These are phyloP conservation scores for Fusarium albosuccineum DNA, from an alignment of 2,329 filamentous ascomycete species.

Conservation along the genomic window DNA sequence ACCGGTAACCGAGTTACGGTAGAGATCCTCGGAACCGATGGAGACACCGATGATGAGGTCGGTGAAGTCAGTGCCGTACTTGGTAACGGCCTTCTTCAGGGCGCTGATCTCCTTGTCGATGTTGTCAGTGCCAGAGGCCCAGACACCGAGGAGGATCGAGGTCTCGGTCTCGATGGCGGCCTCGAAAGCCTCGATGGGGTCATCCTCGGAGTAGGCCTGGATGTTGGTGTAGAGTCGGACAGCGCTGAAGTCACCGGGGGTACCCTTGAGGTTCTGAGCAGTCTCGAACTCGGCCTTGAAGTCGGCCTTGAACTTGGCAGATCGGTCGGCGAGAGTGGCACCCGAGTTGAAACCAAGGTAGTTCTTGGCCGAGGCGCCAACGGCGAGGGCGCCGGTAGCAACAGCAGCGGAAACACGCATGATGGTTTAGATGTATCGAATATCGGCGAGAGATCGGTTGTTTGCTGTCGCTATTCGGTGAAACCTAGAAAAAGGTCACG, in stretches of 20 bases:
- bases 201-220: constrained; percentile 73
- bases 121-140: constrained; percentile 67
- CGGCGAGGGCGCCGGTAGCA: constrained; percentile 55
- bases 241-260: constrained; percentile 68
- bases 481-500: constrained; percentile 34
- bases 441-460: constrained; percentile 22
- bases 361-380: constrained; percentile 59
- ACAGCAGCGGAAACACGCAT: constrained; percentile 59
- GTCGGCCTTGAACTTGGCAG: constrained; percentile 66
- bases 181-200: constrained; percentile 86
- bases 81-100: constrained; percentile 66
- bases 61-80: constrained; percentile 64
- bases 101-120: constrained; percentile 72
- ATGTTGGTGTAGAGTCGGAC: constrained; percentile 78
- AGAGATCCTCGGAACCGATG: constrained; percentile 77
- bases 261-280: constrained; percentile 50
- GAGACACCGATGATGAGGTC: constrained; percentile 74
- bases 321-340: constrained; percentile 59
- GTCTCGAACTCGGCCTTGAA: constrained; percentile 61
- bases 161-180: constrained; percentile 73
- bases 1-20: constrained; percentile 72
- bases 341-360: constrained; percentile 69
- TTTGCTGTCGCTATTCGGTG: constrained; percentile 22
- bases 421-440: constrained; percentile 39
- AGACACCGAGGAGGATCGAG: constrained; percentile 73